Evolutionary conservation across 2,329 filamentous ascomycete species (phyloP), one percentile per base, ranked within the genome.

Genomic region (Claviceps pusilla): DNA sequence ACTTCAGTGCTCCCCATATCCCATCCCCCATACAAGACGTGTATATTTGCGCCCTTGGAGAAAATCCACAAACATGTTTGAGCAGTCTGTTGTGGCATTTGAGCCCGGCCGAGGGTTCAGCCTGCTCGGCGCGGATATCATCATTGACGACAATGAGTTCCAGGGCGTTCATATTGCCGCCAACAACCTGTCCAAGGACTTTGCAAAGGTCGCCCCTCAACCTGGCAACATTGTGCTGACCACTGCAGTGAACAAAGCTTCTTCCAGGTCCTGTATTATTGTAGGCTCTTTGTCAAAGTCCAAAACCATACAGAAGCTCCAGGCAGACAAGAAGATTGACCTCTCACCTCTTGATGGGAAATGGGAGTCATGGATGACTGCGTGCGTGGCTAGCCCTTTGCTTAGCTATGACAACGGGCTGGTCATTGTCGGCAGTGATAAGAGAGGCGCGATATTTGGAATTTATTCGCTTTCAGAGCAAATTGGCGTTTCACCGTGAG

Each of bases 391-490:
- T 5, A 66, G 73, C 31, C 77, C 77, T 2, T 61, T 75, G 24
- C 67, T 73, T 1, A 64, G 64, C 12, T 61, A 63, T 7, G 61
- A 68, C 1, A 64, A 70, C 49, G 77, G 77, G 0, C 64, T 82
- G 16, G 73, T 81, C 24, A 78, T 83, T 63, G 75, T 73, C 42
- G 79, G 76, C 3, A 79, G 76, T 58, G 78, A 82, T 57, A 77
- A 77, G 37, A 69, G 80, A 58, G 79, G 78, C n/a, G 72, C 76
- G 0, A 79, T 82, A 19, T 83, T 77, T 54, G 79, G 79, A 12
- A 67, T 80, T 16, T 83, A 83, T 60, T 76, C 77, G 51, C 61
- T 83, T 24, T 79, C 76, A 0, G 78, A 82, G 59, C 78, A 82
- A 56, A 80, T 82, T 49, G 79, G 79, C 19, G 76, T 83, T 11